phyloP scores from a whole-genome alignment of 139 green algal species.

The Chlamydomonas applanata region DNA sequence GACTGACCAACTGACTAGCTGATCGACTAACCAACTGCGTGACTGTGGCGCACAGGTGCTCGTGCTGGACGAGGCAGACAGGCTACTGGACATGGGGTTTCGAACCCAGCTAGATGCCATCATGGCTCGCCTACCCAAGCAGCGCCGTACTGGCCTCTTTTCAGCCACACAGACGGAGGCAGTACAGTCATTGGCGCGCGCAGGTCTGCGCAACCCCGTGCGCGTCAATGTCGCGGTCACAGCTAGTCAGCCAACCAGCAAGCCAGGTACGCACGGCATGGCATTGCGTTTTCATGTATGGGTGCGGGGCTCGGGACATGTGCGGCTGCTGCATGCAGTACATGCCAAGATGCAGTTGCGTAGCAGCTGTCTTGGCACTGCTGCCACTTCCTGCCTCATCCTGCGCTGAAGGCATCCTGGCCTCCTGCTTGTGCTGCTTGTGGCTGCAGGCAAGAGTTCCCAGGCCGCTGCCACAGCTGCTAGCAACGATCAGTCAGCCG shows the following conservation, averaged over 20 bases:
- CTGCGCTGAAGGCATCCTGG: no score
- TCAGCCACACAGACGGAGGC: conserved; percentile 92
- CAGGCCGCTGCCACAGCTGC: conserved; percentile 1
- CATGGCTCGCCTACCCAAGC: conserved; percentile 81
- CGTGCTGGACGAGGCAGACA: conserved; percentile 95
- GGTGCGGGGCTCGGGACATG: no score
- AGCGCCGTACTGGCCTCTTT: conserved; percentile 94
- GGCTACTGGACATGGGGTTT: conserved; percentile 96
- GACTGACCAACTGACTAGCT: no score
- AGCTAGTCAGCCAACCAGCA: neutral
- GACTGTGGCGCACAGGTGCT: conserved; percentile 61
- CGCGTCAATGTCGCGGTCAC: conserved; percentile 67
- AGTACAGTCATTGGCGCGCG: conserved; percentile 74
- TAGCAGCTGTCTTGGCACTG: no score
- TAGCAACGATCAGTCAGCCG: neutral
- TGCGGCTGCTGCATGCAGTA: no score
- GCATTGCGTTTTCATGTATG: no score
- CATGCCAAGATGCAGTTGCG: no score
- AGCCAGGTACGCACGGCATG: neutral
- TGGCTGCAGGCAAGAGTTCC: no score
- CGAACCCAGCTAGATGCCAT: conserved; percentile 73
- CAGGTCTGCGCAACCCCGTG: conserved; percentile 91
- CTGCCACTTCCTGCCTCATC: no score
- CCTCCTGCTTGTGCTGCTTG: no score
- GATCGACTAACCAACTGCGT: no score